Evolutionary conservation across 805 yeast species (phyloP), one percentile per base, ranked within the genome.

Genomic region (Pichia exigua): DNA sequence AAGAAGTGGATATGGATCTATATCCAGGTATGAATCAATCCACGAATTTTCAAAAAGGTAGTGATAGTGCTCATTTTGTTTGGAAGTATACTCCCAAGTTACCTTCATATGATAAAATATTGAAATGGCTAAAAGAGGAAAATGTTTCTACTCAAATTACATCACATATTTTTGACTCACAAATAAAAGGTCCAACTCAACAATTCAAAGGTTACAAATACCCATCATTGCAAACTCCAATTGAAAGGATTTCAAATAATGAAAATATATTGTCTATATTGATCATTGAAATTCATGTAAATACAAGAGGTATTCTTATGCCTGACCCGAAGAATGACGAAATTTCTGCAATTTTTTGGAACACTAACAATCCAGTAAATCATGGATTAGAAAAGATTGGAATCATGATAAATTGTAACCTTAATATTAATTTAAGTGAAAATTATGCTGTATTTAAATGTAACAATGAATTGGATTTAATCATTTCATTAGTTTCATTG

Each of bases 301-400:
- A 76, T 44, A 76, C 85, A 0, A 63, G 79, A n/a, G 74, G 65
- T 0, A 71, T 67, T 9, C 64, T 71, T 12, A 57, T 63, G 9
- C 92, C 97, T 0, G 85, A 89, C 59, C 95, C 97, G 0, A 51
- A 59, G 4, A 43, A 57, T 1, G 95, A 92, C 64, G 70, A 77
- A 1, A 70, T 91, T 0, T 54, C 66, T 0, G 75, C 82, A 9
- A 74, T 90, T 0, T 75, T 85, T 56, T 90, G 92, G 85, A 73
- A 71, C 20, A 74, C 78, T 54, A 79, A 82, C 51, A 75, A 74
- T 48, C 64, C 68, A 2, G 59, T 66, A 48, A 72, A 70, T 15
- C 49, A 68, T 10, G 66, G 65, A 46, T 56, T 71, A 0, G 61
- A 63, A 0, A 67, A 66, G 4, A 68, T 71, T 32, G 83, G 83